Evolutionary conservation across 2,329 filamentous ascomycete genomes (phyloP).

Genomic region (Calonectria leucothoes): DNA sequence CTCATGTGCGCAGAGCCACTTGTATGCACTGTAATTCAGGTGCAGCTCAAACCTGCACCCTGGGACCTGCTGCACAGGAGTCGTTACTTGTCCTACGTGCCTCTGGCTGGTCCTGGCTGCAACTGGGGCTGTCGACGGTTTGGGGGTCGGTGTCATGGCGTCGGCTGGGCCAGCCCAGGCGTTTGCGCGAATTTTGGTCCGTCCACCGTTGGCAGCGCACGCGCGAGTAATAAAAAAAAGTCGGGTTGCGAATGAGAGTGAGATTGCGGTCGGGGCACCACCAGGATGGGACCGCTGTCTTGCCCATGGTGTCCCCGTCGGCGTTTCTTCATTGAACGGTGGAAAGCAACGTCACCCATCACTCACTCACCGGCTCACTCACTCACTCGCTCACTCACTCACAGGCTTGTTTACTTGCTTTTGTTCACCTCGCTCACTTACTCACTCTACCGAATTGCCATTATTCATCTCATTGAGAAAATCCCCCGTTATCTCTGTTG

Average conservation of each 20-base stretch:
- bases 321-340: neutral
- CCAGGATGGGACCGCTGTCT: neutral
- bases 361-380: neutral
- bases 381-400: neutral
- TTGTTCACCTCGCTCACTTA: neutral
- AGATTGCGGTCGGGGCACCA: constrained; percentile 20
- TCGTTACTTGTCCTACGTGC: neutral
- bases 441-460: neutral
- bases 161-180: constrained; percentile 9
- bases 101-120: neutral
- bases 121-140: constrained; percentile 9
- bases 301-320: neutral
- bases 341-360: neutral
- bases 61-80: neutral
- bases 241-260: constrained; percentile 5
- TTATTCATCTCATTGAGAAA: neutral
- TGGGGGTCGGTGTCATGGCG: constrained; percentile 8
- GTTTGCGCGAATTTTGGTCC: constrained; percentile 28
- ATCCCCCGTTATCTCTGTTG: neutral
- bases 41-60: neutral
- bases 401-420: neutral
- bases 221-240: constrained; percentile 14
- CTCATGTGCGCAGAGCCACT: constrained; percentile 4
- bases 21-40: constrained; percentile 1
- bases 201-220: constrained; percentile 5